phyloP scores from a whole-genome alignment of 2,329 filamentous ascomycete species.

The Kalmusia sp. region DNA sequence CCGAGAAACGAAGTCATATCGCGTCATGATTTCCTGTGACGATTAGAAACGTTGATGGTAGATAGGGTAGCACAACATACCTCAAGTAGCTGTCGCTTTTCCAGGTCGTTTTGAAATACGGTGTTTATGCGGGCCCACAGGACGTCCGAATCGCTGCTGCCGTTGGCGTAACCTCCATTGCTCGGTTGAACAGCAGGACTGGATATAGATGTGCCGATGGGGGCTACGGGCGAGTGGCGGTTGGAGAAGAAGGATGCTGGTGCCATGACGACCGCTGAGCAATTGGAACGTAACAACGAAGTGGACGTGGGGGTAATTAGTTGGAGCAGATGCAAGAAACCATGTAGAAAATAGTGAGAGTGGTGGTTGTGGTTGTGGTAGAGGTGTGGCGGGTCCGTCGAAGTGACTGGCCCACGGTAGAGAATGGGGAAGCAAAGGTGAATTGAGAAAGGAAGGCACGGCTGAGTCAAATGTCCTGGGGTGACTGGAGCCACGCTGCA shows the following conservation, averaged over 20 bases:
- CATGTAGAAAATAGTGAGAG: not conserved
- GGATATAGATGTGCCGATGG: conserved; percentile 1
- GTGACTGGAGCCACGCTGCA: too few relatives aligned
- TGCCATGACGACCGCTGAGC: conserved; percentile 16
- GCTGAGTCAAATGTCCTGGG: too few relatives aligned
- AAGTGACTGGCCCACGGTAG: not conserved
- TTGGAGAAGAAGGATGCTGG: conserved; percentile 15
- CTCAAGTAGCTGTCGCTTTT: conserved; percentile 43
- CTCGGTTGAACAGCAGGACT: not conserved
- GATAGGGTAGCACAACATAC: conserved; percentile 18
- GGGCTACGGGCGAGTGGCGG: not conserved
- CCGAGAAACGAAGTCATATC: conserved; percentile 47
- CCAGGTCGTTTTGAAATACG: conserved; percentile 34
- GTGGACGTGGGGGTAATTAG: not conserved
- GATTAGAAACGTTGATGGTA: not conserved
- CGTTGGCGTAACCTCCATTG: not conserved
- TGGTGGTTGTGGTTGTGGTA: too few relatives aligned
- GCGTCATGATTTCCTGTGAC: conserved; percentile 47
- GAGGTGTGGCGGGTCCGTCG: too few relatives aligned
- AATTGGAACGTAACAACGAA: not conserved
- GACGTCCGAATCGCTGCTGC: conserved; percentile 14
- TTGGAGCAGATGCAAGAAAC: too few relatives aligned
- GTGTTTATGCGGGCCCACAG: conserved; percentile 42
- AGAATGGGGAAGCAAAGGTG: not conserved
- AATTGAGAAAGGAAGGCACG: too few relatives aligned